A percentile compares a stretch with the other conserved stretches of the same genome.
Conservation (phyloP, 106 monocot genomes). For the Narthecium ossifragum region DNA sequence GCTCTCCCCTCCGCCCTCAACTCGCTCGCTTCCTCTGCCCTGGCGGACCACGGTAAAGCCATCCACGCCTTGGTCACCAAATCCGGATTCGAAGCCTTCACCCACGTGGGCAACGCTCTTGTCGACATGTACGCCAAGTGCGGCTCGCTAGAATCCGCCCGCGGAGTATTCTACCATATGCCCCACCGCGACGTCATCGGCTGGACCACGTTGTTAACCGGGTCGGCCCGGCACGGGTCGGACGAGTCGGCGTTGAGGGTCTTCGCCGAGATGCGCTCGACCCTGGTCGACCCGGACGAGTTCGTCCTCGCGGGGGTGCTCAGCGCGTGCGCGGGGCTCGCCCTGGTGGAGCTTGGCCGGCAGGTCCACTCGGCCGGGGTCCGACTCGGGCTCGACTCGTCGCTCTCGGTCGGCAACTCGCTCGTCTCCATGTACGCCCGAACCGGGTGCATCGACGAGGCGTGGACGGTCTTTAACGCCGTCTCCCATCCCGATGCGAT, state of each 20-base stretch:
- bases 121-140: constrained; percentile 28
- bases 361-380: constrained; percentile 30
- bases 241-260: constrained; percentile 23
- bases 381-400: constrained; percentile 20
- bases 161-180: constrained; percentile 9
- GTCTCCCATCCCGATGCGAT: constrained; percentile 23
- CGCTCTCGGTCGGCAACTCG: constrained; percentile 46
- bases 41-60: constrained; percentile 8
- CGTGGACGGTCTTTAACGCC: constrained; percentile 31
- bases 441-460: constrained; percentile 38
- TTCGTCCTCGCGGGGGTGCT: constrained; percentile 35
- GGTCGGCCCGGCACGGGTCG: constrained; percentile 22
- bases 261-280: constrained; percentile 26
- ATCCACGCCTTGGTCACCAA: constrained; percentile 27
- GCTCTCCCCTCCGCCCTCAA: constrained; percentile 42
- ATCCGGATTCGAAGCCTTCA: constrained; percentile 19
- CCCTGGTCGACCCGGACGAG: constrained; percentile 29
- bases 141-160: constrained; percentile 16
- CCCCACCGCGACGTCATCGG: constrained; percentile 12
- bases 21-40: constrained; percentile 14
- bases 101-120: constrained; percentile 36
- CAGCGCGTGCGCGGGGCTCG: constrained; percentile 47
- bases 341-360: constrained; percentile 30
- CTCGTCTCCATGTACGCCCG: constrained; percentile 56
- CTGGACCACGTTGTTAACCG: constrained; percentile 35